Evolutionary conservation across 768 basidiomycete species (phyloP), one percentile per base, ranked within the genome.

Genomic region (Rhodotorula graminis): DNA sequence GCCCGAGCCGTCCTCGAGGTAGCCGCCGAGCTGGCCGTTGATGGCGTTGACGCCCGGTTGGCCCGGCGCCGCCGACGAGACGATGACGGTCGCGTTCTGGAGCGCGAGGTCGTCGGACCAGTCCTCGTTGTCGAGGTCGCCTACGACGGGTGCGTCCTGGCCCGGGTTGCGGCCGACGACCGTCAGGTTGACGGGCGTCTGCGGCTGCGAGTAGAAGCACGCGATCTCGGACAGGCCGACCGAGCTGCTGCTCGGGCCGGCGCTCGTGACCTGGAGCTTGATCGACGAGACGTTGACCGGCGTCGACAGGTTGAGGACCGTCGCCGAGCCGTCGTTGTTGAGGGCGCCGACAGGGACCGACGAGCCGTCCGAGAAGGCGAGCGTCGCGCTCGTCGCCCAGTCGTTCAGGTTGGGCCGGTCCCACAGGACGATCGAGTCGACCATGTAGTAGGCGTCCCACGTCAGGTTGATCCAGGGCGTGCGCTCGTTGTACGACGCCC

Each of bases 151-250:
- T 0, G 55, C 44, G 12, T 44, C 40, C 15, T 56, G 46, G 27
- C 55, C 46, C 3, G 61, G 33, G 70, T 66, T 56, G 10, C 44
- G 16, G 16, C 64, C 55, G n/a, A 23, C 37, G 10, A 46, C 21
- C 25, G 71, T 58, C 29, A 53, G 42, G 56, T 53, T 58, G 49
- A 63, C 29, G 2, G 71, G 71, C 44, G 71, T 72, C 50, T 72
- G 71, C n/a, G 71, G 61, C 16, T 59, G 65, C 33, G 65, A 67
- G 64, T 67, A 67, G 49, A 61, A 71, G n/a, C 64, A 70, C 29
- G 37, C 55, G 44, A 75, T 55, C 61, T 75, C 74, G 67, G 74
- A 58, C 31, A 75, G 58, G 58, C 74, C 74, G 61, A 67, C 71
- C n/a, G 62, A 62, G 1, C 12, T 5, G 11, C 47, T 69, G 4